Evolutionary conservation across 1,284 basidiomycete genomes (phyloP).

Genomic region (Coniferiporia sulphurascens): DNA sequence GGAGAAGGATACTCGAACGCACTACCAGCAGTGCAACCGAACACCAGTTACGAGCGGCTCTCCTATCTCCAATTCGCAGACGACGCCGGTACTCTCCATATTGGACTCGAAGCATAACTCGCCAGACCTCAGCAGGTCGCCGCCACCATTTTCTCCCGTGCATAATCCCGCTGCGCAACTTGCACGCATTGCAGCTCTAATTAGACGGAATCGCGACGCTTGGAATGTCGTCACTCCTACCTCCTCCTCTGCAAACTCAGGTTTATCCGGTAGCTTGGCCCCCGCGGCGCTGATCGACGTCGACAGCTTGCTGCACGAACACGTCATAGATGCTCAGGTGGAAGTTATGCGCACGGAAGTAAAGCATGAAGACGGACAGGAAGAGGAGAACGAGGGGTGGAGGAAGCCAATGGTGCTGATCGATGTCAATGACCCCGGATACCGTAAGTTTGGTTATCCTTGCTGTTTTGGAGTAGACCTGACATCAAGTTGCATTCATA

Average conservation of each 20-base stretch:
- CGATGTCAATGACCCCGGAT: neutral
- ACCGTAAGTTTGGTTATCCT: slow-evolving; percentile 1
- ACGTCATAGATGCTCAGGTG: neutral
- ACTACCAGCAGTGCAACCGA: neutral
- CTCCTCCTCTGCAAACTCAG: too few relatives aligned
- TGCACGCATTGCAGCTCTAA: neutral
- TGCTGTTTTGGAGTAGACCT: neutral
- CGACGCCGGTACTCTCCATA: neutral
- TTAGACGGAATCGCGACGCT: neutral
- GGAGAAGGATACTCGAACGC: neutral
- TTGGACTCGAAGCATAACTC: neutral
- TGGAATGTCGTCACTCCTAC: neutral
- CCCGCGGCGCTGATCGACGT: slow-evolving; percentile 6
- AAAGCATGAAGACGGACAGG: neutral
- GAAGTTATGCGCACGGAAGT: neutral
- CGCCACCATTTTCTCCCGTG: neutral
- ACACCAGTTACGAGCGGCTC: neutral
- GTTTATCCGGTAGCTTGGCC: neutral
- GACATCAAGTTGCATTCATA: slow-evolving; percentile 22
- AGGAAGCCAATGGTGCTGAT: neutral
- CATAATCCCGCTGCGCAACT: neutral
- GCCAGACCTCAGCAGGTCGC: neutral
- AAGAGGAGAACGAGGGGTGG: neutral
- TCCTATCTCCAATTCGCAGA: neutral
- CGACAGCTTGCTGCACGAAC: neutral